Base-by-base conservation (phyloP, 2,329 filamentous ascomycete genomes). In the Metarhizium brunneum region DNA sequence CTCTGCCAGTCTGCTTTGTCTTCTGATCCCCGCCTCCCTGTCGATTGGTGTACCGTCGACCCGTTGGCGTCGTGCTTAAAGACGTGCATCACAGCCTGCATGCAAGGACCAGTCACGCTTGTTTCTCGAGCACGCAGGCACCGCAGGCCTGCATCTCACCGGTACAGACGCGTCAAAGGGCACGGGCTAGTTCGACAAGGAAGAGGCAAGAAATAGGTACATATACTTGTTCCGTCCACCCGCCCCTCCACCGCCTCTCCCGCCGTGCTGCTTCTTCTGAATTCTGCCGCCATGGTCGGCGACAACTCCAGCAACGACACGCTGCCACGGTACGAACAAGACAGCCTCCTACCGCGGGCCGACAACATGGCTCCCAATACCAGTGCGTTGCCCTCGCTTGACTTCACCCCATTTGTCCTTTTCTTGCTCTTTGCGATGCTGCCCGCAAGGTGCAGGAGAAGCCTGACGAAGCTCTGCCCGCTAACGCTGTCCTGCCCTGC, bases 291-390 rank as follows among this genome's bases (percentile, higher is more conserved):
- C 57, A 68, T 68, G 65, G 45, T 29, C 45, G 13, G 11, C 13
- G 38, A 40, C 38, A 40, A 14, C 38, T 13, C 30, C 45, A 48
- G 13, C 45, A 8, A 59, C 61, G 65, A 69, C 55, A 69, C 67
- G 57, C 63, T 70, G 56, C 67, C 68, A 59, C 60, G 69, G 52
- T 66, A 63, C 63, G 64, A 66, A 52, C 60, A 60, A 57, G 61
- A 65, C 52, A 61, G 62, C 55, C 40, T 50, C 52, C 60, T 59
- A 49, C 59, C 63, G 50, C 58, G 60, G 56, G 62, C 59, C 57
- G 61, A 61, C 54, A 67, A 62, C 57, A 70, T 70, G 68, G 66
- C 64, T 55, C 66, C 67, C 45, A 70, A 69, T 54, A 68, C 62
- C 25, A 70, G 67, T 68, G 65, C 59, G 67, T 60, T 29, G 4